Percentiles rank a stretch among this genome's conserved stretches.
phyloP scores from a whole-genome alignment of 1,139 yeast species.

The Kluyveromyces sp. region DNA sequence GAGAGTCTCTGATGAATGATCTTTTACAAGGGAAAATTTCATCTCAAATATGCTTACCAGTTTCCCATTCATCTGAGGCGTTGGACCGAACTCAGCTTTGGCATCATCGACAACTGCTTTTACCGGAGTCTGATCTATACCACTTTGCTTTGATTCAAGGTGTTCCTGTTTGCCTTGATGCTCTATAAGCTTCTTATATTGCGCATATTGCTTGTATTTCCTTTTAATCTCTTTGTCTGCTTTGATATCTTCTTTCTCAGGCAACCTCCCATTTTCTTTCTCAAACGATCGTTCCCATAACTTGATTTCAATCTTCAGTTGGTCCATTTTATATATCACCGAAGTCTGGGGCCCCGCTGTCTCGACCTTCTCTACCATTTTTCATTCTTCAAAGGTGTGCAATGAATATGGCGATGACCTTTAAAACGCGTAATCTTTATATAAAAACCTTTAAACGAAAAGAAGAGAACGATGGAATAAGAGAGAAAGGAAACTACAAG shows the following conservation, averaged over 20 bases:
- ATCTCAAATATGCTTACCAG: slow-evolving; percentile 28
- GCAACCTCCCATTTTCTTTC: slow-evolving; percentile 19
- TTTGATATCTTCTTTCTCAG: slow-evolving; percentile 25
- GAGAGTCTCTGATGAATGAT: not conserved
- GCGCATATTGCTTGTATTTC: slow-evolving; percentile 26
- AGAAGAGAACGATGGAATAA: not conserved
- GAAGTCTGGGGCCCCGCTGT: not conserved
- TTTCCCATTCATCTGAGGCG: slow-evolving; percentile 31
- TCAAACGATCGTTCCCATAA: slow-evolving; percentile 28
- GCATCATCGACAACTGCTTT: slow-evolving; percentile 2
- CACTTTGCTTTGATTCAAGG: not conserved
- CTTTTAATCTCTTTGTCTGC: slow-evolving; percentile 19
- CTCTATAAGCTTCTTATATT: slow-evolving; percentile 12
- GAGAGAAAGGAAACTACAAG: not conserved
- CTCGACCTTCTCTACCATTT: not conserved
- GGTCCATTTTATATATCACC: slow-evolving; percentile 22
- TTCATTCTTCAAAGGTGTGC: not conserved
- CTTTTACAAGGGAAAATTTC: slow-evolving; percentile 25
- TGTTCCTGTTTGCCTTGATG: too few species aligned
- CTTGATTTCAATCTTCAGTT: slow-evolving; percentile 23
- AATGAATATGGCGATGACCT: not conserved
- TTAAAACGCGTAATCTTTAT: not conserved
- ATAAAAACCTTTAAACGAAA: not conserved
- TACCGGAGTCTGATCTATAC: not conserved
- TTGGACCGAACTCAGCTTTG: slow-evolving; percentile 26